Base-by-base conservation (phyloP, 441 rosid genomes). In the Sinapis alba region DNA sequence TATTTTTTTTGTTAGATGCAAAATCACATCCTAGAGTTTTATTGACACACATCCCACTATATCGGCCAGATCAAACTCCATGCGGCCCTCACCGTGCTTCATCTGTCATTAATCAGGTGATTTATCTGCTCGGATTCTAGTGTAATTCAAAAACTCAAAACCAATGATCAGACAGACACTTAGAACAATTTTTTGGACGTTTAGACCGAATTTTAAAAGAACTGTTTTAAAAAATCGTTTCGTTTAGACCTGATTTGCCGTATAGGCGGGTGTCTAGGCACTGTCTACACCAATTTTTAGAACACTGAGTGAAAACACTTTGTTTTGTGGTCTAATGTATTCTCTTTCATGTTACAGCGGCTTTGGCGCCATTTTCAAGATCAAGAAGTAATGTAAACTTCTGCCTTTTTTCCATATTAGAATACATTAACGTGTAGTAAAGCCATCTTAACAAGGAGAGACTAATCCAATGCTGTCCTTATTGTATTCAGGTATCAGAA, bases 1-100 rank as follows among this genome's bases (percentile, higher is more conserved):
- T 57, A 2, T 73, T 74, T 10, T 36, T 51, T 61, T 65, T 18
- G 54, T n/a, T n/a, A 92, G 97, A 86, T 79, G 65, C 41, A 71
- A 84, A 82, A 34, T 85, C 67, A 64, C 73, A 72, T 75, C 89
- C 93, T 50, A 87, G 92, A 86, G 97, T 92, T 78, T 79, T 95
- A 57, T 79, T 92, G 85, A 89, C 91, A 47, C 98, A 92, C 79
- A 87, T 95, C 81, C 99, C 99, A 54, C 82, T 95, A 72, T 86
- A 84, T 79, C 96, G 97, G 72, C 86, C 60, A 18, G 94, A 92
- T 76, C 79, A 82, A 83, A 86, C 96, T 73, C 27, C 80, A 62
- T 95, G 99, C 51, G 97, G 98, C 71, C 87, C 83, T 51, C 84
- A 83, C 73, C 98, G 98, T 41, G 65, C 74, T 64, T 86, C 86